phyloP scores from a whole-genome alignment of 768 basidiomycete genomes.

The Fomitopsis pulvina region DNA sequence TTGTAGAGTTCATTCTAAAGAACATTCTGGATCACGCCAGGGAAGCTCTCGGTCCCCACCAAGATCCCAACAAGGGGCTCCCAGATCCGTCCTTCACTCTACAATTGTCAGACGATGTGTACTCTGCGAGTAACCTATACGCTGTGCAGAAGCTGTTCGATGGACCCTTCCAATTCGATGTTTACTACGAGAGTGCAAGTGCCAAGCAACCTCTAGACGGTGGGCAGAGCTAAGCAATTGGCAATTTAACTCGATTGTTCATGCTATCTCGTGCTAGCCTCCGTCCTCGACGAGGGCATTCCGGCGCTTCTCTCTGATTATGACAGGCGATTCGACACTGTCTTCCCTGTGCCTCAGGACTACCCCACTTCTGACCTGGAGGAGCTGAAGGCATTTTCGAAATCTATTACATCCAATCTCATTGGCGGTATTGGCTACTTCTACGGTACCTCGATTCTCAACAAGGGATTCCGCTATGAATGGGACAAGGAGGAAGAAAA shows the following conservation, averaged over 20 bases:
- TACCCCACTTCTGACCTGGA: slow-evolving; percentile 40
- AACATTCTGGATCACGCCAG: slow-evolving; percentile 53
- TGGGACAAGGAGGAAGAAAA: slow-evolving; percentile 75
- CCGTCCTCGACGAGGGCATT: slow-evolving; percentile 62
- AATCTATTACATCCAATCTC: slow-evolving; percentile 85
- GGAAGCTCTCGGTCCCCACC: slow-evolving; percentile 47
- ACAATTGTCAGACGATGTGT: slow-evolving; percentile 68
- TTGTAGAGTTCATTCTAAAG: slow-evolving; percentile 56
- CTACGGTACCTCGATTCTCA: slow-evolving; percentile 84
- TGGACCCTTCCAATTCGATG: slow-evolving; percentile 83
- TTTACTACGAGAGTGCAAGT: slow-evolving; percentile 79
- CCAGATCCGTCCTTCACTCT: slow-evolving; percentile 83
- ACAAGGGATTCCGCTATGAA: slow-evolving; percentile 79
- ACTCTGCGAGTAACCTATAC: slow-evolving; percentile 70
- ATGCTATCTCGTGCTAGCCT: slow-evolving; percentile 27
- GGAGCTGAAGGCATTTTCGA: slow-evolving; percentile 66
- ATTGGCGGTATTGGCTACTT: slow-evolving; percentile 94
- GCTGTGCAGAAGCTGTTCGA: slow-evolving; percentile 85
- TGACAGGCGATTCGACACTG: slow-evolving; percentile 54
- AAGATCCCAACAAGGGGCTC: slow-evolving; percentile 34
- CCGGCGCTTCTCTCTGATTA: slow-evolving; percentile 56
- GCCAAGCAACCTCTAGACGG: slow-evolving; percentile 45
- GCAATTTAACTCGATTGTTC: background rate
- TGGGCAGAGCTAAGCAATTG: background rate
- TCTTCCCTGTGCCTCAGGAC: slow-evolving; percentile 63